phyloP scores from a whole-genome alignment of 768 basidiomycete genomes.

The Ramaria sp. region DNA sequence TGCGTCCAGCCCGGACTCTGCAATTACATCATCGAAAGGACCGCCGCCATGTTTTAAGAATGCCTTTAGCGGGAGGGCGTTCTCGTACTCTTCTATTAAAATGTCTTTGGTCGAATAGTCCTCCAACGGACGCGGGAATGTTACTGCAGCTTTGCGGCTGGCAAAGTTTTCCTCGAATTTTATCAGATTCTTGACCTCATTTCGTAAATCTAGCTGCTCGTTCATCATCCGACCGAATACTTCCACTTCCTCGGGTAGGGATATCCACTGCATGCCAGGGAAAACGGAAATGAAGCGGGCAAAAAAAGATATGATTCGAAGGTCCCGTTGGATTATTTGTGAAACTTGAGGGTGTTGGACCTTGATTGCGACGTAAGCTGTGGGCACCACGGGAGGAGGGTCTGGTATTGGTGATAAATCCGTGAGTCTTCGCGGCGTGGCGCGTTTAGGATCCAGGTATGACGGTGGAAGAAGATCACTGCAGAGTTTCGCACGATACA shows the following conservation, averaged over 20 bases:
- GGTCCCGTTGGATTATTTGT: slow-evolving; percentile 78
- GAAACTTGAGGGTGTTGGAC: slow-evolving; percentile 82
- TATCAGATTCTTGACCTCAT: slow-evolving; percentile 81
- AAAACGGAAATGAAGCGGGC: slow-evolving; percentile 65
- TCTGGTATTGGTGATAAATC: slow-evolving; percentile 45
- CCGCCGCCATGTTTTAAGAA: slow-evolving; percentile 90
- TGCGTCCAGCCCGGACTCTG: slow-evolving; percentile 88
- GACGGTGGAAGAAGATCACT: slow-evolving; percentile 77
- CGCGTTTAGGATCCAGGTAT: slow-evolving; percentile 68
- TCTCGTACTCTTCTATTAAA: slow-evolving; percentile 86
- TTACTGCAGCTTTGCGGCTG: slow-evolving; percentile 67
- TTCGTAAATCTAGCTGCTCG: slow-evolving; percentile 82
- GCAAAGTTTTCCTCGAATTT: slow-evolving; percentile 83
- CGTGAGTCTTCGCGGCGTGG: slow-evolving; percentile 33
- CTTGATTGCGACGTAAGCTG: slow-evolving; percentile 89
- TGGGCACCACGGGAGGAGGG: slow-evolving; percentile 64
- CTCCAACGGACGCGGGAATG: slow-evolving; percentile 81
- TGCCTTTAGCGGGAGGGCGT: slow-evolving; percentile 79
- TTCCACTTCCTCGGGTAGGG: slow-evolving; percentile 86
- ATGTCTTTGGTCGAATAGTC: slow-evolving; percentile 75
- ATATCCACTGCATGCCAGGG: slow-evolving; percentile 95
- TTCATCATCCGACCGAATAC: slow-evolving; percentile 97
- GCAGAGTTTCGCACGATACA: slow-evolving; percentile 81
- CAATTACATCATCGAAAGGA: slow-evolving; percentile 80
- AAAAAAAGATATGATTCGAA: slow-evolving; percentile 93